Evolutionary conservation across 176 grass and related monocot species (phyloP).

Genomic region (Thinopyrum elongatum): DNA sequence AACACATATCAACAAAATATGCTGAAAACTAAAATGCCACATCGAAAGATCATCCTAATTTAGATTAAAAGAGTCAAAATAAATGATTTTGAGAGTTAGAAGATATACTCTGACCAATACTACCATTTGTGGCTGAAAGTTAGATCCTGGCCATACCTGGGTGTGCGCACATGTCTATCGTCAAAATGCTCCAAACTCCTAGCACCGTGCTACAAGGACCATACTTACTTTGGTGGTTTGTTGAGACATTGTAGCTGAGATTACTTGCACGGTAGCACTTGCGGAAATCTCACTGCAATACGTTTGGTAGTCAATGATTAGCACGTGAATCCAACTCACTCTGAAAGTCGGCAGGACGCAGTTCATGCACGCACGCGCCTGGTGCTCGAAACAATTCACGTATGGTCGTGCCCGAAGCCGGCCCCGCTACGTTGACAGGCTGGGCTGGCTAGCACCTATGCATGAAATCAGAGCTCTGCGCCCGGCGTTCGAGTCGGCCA

Average conservation of each 20-base stretch:
- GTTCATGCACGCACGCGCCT: conserved; percentile 33
- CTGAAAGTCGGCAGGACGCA: not conserved
- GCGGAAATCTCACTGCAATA: conserved; percentile 22
- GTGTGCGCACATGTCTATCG: not conserved
- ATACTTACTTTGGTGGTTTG: not conserved
- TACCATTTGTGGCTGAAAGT: not conserved
- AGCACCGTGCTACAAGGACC: not conserved
- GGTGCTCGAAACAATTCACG: not conserved
- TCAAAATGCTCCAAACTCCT: not conserved
- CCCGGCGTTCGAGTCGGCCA: not conserved
- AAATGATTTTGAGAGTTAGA: not conserved
- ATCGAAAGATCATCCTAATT: not conserved
- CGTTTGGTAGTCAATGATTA: conserved; percentile 23
- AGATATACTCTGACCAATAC: not conserved
- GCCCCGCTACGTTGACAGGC: not conserved
- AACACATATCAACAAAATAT: not conserved
- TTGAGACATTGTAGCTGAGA: not conserved
- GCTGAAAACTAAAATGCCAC: no score
- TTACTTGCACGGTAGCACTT: not conserved
- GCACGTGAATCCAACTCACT: not conserved
- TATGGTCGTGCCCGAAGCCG: not conserved
- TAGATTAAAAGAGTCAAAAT: not conserved
- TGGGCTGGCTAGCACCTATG: not conserved
- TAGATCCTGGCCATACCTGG: not conserved
- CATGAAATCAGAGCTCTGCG: not conserved